phyloP scores from a whole-genome alignment of 2,329 filamentous ascomycete species.

The Diaporthe ilicicola region DNA sequence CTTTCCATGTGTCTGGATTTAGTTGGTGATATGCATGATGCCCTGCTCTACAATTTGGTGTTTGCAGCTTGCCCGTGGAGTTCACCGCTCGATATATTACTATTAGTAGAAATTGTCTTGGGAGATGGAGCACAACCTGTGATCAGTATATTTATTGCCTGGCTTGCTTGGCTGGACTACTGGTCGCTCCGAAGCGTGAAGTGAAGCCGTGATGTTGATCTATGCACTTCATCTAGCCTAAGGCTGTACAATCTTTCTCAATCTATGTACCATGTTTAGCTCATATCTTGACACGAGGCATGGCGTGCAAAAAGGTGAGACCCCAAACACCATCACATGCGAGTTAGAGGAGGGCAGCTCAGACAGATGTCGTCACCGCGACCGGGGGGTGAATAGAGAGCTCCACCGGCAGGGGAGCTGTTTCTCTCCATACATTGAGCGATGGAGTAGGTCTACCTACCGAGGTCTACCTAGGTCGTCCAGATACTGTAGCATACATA shows the following conservation, averaged over 20 bases:
- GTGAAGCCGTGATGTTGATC: too few species aligned
- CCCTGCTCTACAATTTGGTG: too few species aligned
- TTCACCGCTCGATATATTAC: too few species aligned
- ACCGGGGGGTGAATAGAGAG: neutral
- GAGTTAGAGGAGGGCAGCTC: neutral
- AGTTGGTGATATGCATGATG: too few species aligned
- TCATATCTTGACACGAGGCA: neutral
- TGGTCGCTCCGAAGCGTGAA: too few species aligned
- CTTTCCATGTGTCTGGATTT: neutral
- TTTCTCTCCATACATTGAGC: neutral
- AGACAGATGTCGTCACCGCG: slow-evolving; percentile 19
- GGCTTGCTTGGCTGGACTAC: too few species aligned
- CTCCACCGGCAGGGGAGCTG: neutral
- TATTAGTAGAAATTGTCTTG: too few species aligned
- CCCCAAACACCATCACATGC: neutral
- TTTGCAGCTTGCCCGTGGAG: neutral
- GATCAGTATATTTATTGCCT: too few species aligned
- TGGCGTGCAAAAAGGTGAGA: neutral
- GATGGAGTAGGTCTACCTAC: too few species aligned
- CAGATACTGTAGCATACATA: neutral
- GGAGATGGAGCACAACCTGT: too few species aligned
- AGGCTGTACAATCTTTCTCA: neutral
- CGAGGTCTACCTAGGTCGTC: too few species aligned
- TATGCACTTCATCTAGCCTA: too few species aligned
- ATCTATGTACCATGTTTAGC: neutral